Evolutionary conservation across 2,329 filamentous ascomycete species (phyloP).

Genomic region (Penicillium sp.): DNA sequence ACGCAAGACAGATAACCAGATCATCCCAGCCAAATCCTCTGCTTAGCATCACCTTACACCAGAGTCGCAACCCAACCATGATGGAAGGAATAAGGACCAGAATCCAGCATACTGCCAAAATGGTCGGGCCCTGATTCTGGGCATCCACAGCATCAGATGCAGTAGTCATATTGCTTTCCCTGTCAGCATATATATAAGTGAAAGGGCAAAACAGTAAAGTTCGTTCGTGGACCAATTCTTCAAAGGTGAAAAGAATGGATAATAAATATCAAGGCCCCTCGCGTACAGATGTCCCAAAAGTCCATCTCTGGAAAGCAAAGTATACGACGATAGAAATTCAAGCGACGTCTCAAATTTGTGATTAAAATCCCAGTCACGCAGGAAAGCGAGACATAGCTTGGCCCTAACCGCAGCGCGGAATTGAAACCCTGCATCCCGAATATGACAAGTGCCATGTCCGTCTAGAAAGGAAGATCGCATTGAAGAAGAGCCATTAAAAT

Average conservation of each 20-base stretch:
- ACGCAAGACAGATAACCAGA: conserved; percentile 28
- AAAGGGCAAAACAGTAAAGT: not conserved
- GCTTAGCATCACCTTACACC: conserved; percentile 26
- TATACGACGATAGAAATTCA: not conserved
- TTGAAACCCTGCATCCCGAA: not conserved
- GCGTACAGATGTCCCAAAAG: too few species aligned
- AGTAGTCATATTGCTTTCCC: conserved; percentile 2
- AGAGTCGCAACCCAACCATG: conserved; percentile 19
- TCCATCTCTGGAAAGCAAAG: too few species aligned
- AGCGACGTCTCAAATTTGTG: not conserved
- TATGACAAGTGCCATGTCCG: conserved; percentile 1
- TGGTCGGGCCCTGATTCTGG: conserved; percentile 13
- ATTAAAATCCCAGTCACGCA: not conserved
- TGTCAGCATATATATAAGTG: not conserved
- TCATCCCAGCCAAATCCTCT: conserved; percentile 39
- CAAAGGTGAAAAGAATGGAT: not conserved
- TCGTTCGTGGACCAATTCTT: not conserved
- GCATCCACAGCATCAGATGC: conserved; percentile 2
- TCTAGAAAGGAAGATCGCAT: not conserved
- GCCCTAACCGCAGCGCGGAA: not conserved
- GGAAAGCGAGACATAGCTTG: not conserved
- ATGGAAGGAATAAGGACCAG: conserved; percentile 19
- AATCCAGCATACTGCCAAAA: conserved; percentile 23
- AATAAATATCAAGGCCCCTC: not conserved
- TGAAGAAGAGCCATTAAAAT: not conserved